These are phyloP conservation scores for Podaxis pistillaris DNA, from an alignment of 768 basidiomycete genomes.

Conservation along the genomic window DNA sequence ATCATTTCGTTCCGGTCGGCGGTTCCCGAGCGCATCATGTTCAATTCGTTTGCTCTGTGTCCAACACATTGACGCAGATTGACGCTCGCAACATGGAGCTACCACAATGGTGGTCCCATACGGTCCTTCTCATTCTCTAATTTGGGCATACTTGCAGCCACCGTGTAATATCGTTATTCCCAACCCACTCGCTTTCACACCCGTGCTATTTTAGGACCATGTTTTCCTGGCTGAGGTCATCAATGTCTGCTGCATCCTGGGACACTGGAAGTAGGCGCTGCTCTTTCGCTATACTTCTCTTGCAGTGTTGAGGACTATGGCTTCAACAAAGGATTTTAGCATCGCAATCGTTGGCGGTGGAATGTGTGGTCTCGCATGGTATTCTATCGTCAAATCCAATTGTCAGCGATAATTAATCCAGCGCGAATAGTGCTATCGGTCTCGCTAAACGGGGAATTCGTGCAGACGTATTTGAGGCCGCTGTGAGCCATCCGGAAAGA, in stretches of 20 bases:
- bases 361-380: constrained; percentile 49
- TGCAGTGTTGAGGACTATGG: neutral
- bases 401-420: neutral
- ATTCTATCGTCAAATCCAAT: constrained; percentile 2
- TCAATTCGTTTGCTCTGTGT: neutral
- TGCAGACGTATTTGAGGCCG: constrained; percentile 52
- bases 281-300: neutral
- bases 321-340: constrained; percentile 36
- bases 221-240: neutral
- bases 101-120: neutral
- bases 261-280: neutral
- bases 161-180: neutral
- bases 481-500: constrained; percentile 29
- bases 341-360: constrained; percentile 58
- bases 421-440: constrained; percentile 36
- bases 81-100: neutral
- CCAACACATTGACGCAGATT: neutral
- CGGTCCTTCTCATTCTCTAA: too few species aligned
- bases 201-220: neutral
- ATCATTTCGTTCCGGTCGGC: neutral
- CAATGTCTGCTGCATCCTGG: too few species aligned
- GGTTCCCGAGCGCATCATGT: neutral
- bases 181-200: neutral
- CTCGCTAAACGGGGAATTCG: constrained; percentile 40
- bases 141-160: neutral